Evolutionary conservation across 129 eudicot species (phyloP), one percentile per base, ranked within the genome.

Genomic region (Centrapalus pauciflorus): DNA sequence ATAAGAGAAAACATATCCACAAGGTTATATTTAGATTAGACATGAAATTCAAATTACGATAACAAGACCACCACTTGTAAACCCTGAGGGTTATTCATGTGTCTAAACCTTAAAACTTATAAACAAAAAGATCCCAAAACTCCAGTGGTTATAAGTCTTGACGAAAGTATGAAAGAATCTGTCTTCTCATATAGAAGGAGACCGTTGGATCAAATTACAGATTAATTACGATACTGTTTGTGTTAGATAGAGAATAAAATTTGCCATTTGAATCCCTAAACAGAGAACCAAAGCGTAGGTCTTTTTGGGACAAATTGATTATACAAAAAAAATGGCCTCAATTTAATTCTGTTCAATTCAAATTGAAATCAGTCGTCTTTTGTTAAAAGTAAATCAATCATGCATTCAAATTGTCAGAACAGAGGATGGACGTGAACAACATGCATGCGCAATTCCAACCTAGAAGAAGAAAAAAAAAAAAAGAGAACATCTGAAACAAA

Each of bases 391-490:
- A 7, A 37, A 54, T 25, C 74, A 38, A 54, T 37, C 24, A 69
- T 27, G 37, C 28, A 69, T 27, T 55, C 28, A 37, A 69, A 26
- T 14, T 7, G 34, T 35, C 38, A 52, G 23, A 69, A 56, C 66
- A 56, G 66, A 69, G 66, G 40, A 69, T 13, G 29, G 40, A 17
- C 56, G 57, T 41, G 58, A 70, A 38, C 55, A 37, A 55, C 64
- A 55, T 55, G 64, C 64, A 69, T 20, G 55, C 56, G 66, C 74
- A 38, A 55, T 14, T 40, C 43, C 54, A 57, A 48, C 14, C 3
- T 10, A 46, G 17, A 41, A 13, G 2, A 2, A 37, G 11, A 8
- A 10, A 24, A 24, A 11, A 54, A 8, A 7, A 2, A 2, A 49
- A 13, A 12, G n/a, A 30, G 30, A 16, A 13, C 14, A n/a, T n/a